Percentiles rank a stretch among this genome's conserved stretches.
phyloP scores from a whole-genome alignment of 495 filamentous ascomycete species.

The Physcia stellaris region DNA sequence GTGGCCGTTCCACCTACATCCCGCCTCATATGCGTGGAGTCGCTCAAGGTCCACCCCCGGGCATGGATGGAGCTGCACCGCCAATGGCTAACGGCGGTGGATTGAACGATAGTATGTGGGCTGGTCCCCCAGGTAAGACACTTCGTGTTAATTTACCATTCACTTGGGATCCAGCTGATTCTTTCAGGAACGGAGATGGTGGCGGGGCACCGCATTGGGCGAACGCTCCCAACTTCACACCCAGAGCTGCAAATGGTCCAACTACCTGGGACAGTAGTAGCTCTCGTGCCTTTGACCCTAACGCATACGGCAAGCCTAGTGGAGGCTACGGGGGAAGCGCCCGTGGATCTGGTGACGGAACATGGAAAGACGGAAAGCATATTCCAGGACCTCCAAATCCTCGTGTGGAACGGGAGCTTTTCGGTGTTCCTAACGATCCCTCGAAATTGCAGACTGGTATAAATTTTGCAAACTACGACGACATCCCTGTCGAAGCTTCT shows the following conservation, averaged over 20 bases:
- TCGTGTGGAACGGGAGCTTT: conserved; percentile 87
- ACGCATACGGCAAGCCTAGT: conserved; percentile 55
- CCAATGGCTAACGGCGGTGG: conserved; percentile 28
- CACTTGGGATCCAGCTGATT: conserved; percentile 1
- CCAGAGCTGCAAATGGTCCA: conserved; percentile 27
- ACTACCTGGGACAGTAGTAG: conserved; percentile 24
- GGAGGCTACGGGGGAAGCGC: conserved; percentile 31
- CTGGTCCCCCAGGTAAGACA: conserved; percentile 35
- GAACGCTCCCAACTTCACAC: conserved; percentile 57
- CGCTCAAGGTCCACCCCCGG: conserved; percentile 25
- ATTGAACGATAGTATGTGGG: conserved; percentile 50
- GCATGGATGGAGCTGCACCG: conserved; percentile 31
- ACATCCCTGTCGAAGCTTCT: conserved; percentile 95
- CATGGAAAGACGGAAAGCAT: conserved; percentile 96
- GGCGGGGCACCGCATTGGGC: conserved; percentile 47
- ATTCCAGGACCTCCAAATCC: conserved; percentile 76
- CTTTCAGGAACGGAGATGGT: conserved; percentile 32
- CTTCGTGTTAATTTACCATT: not conserved
- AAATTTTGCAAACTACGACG: conserved; percentile 99
- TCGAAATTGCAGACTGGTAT: conserved; percentile 92
- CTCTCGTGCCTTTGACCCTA: conserved; percentile 43
- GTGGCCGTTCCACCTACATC: conserved; percentile 70
- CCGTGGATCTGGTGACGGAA: conserved; percentile 81
- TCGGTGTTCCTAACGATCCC: conserved; percentile 85
- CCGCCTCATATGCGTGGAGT: conserved; percentile 81